Conservation (phyloP, 2,329 filamentous ascomycete species). For the Didymella exigua region DNA sequence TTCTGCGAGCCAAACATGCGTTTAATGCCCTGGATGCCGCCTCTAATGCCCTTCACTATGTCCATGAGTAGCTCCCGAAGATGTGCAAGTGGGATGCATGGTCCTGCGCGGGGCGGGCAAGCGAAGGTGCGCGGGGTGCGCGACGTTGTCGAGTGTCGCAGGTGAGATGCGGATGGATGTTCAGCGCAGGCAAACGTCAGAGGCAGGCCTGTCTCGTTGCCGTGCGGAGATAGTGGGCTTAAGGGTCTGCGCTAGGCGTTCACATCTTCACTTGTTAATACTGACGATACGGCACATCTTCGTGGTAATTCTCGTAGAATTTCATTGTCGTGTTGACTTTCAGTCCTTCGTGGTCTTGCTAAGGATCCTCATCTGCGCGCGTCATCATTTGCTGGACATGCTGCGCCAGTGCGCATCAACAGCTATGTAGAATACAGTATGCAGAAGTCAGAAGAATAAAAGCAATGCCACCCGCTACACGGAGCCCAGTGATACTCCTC, state of each 20-base stretch:
- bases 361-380: neutral
- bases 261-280: neutral
- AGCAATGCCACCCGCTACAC: slow-evolving; percentile 4
- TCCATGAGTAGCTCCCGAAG: neutral
- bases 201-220: slow-evolving; percentile 6
- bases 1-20: slow-evolving; percentile 7
- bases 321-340: slow-evolving; percentile 9
- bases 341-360: slow-evolving; percentile 7
- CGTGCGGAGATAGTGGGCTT: slow-evolving; percentile 16
- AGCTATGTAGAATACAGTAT: slow-evolving; percentile 37
- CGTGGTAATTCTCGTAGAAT: neutral
- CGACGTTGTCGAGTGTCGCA: slow-evolving; percentile 1
- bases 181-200: slow-evolving; percentile 27
- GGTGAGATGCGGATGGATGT: slow-evolving; percentile 17
- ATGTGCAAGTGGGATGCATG: neutral
- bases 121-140: neutral
- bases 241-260: neutral
- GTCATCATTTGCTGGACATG: slow-evolving; percentile 17
- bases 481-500: neutral
- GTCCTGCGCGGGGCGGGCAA: neutral
- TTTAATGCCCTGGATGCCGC: neutral
- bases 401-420: slow-evolving; percentile 4
- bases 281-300: neutral
- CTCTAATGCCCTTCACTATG: neutral
- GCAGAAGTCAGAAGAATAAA: slow-evolving; percentile 22